Evolutionary conservation across 2,329 filamentous ascomycete species (phyloP), one percentile per base, ranked within the genome.

Genomic region (Fusarium stilboides): DNA sequence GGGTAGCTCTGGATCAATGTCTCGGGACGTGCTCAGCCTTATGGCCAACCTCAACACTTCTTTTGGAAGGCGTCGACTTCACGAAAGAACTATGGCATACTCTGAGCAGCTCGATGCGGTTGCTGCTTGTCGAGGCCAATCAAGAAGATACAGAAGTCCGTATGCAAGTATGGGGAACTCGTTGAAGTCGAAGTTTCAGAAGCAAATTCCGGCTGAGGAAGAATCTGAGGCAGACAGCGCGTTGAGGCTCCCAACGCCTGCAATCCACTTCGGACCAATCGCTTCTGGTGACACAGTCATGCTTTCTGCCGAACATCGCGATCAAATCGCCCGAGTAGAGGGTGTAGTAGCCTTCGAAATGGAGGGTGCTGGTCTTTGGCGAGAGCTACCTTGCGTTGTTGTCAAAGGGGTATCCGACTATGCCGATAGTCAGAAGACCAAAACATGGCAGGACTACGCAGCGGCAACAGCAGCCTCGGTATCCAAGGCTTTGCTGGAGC

Each of bases 251-350:
- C 3, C 34, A 0, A 7, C 15, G 5, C 42, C 31, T 2, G 5
- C n/a, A 4, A 12, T 61, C 8, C 56, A 62, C 14, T 26, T 26
- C 1, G 53, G 28, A 8, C 13, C 61, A 0, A 74, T 83, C 7
- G 81, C 74, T 2, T 82, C 80, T 1, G 80, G 74, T 3, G 76
- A 83, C 39, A 71, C 66, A 10, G 77, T 84, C 0, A 79, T 83
- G 62, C 81, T 78, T 46, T 77, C 76, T 15, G 77, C 76, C 7
- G 40, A 67, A 5, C 64, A 76, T 7, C 75, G 82, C 8, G 80
- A 83, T 49, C 20, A 49, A 1, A 65, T 82, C 20, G 73, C 76
- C 2, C 20, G 44, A 10, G 8, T 57, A 26, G 53, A 71, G 0
- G 28, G 47, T 0, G 50, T 75, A 1, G 69, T 79, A 8, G 76